Base-by-base conservation (phyloP, 495 filamentous ascomycete genomes). In the Lepidopterella palustris region DNA sequence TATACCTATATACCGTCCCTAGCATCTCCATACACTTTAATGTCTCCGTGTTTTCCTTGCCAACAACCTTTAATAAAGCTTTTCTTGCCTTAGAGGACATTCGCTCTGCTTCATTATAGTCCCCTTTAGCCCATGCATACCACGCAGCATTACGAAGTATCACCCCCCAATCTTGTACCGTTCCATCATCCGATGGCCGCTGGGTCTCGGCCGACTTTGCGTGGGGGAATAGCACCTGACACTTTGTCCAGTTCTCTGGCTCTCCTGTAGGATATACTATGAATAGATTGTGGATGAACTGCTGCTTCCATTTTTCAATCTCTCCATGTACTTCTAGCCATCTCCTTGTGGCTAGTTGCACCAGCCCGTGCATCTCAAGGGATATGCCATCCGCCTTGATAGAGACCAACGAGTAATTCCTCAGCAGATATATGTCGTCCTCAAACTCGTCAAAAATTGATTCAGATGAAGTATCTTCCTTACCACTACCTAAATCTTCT, bases 361-460 rank as follows among this genome's bases (percentile, higher is more conserved):
- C 77, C 0, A 82, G 70, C 42, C 59, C 32, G 68, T 80, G 75
- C 71, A 80, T 82, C 57, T 73, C 69, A 55, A 77, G 79, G 0
- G 51, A 67, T 23, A 29, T 47, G 10, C 13, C 45, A 27, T 64
- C 63, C 6, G 40, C n/a, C 23, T 15, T 61, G 8, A 64, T 47
- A 11, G 60, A 61, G 18, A 64, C 39, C 5, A 64, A 50, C 40
- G 61, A 64, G 42, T 45, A 64, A 26, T 31, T 50, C 47, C 27
- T 54, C 15, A 64, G 39, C 24, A 31, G 47, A 31, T 10, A 4
- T 18, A 64, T 48, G 53, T 60, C 61, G 3, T 60, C 26, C 20
- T 64, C 58, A 47, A 64, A 64, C 24, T 28, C 25, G 20, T 63
- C 32, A 29, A 58, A 50, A 26, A 13, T 35, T 35, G 31, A 35